A percentile compares a stretch with the other conserved stretches of the same genome.
Conservation (phyloP, 1,139 yeast genomes). For the Yamadazyma friedrichii region DNA sequence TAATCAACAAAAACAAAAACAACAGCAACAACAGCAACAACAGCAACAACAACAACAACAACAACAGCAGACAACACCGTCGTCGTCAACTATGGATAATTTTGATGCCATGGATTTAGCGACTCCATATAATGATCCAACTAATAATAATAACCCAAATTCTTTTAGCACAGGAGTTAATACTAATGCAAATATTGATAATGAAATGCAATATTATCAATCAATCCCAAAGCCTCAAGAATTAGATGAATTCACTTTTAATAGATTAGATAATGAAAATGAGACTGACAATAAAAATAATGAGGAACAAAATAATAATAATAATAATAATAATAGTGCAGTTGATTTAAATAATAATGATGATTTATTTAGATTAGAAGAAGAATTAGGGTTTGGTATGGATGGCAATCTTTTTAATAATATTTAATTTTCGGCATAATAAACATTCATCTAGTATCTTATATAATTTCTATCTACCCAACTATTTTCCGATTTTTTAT, state of each 20-base stretch:
- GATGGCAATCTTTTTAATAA: conserved; percentile 28
- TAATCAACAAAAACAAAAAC: conserved; percentile 47
- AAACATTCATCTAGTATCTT: neutral
- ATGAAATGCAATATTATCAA: conserved; percentile 31
- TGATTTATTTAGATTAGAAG: conserved; percentile 42
- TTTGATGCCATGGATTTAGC: conserved; percentile 17
- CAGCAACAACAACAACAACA: conserved; percentile 29
- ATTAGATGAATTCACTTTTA: conserved; percentile 38
- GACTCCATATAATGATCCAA: conserved; percentile 15
- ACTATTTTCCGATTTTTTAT: neutral
- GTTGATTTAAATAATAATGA: conserved; percentile 15
- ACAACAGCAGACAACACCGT: conserved; percentile 25
- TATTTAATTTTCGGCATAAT: conserved; percentile 3
- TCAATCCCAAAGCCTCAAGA: conserved; percentile 50
- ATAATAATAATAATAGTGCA: conserved; percentile 17
- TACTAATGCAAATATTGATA: conserved; percentile 26
- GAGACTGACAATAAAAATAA: neutral
- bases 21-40: conserved; percentile 30
- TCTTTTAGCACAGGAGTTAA: conserved; percentile 26
- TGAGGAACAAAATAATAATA: conserved; percentile 6
- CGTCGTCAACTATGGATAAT: neutral
- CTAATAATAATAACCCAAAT: conserved; percentile 10
- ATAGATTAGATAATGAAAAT: conserved; percentile 14
- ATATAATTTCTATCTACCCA: neutral
- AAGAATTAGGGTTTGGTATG: conserved; percentile 47